Conservation (phyloP, 163 green algal species). For the Volvox carteri region DNA sequence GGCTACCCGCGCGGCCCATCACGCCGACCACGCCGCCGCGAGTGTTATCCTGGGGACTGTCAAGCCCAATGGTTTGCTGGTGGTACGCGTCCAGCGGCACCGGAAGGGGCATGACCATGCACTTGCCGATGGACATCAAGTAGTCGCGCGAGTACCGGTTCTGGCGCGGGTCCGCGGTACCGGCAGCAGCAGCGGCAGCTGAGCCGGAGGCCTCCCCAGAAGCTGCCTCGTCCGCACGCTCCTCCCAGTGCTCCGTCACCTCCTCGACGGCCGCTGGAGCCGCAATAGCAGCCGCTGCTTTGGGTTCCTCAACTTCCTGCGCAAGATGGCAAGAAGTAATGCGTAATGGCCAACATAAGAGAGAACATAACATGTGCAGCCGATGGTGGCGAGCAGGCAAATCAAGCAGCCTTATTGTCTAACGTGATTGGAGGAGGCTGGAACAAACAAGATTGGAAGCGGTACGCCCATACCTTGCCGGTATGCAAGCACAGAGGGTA, state of each 20-base stretch:
- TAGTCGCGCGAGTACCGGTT: conserved; percentile 42
- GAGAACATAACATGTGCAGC: too few species aligned
- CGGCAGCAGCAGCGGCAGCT: not conserved
- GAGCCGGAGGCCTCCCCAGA: conserved; percentile 3
- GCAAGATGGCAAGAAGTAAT: not conserved
- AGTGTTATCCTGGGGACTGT: conserved; percentile 49
- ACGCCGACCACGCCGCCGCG: not conserved
- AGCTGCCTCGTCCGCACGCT: conserved; percentile 38
- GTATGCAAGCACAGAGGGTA: too few species aligned
- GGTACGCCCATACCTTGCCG: too few species aligned
- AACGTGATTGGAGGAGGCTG: too few species aligned
- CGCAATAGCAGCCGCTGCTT: not conserved
- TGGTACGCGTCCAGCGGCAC: conserved; percentile 28
- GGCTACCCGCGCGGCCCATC: conserved; percentile 16
- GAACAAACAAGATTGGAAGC: too few species aligned
- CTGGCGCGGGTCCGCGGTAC: not conserved
- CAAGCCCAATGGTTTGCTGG: conserved; percentile 30
- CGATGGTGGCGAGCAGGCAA: too few species aligned
- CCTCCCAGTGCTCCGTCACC: conserved; percentile 60
- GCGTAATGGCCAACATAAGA: too few species aligned
- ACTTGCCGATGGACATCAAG: conserved; percentile 27
- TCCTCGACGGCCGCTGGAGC: not conserved
- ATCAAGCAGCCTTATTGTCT: too few species aligned
- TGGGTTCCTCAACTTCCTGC: not conserved
- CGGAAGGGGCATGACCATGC: not conserved